These are phyloP conservation scores for Penicillium macrosclerotiorum DNA, from an alignment of 495 filamentous ascomycete species.

Conservation along the genomic window DNA sequence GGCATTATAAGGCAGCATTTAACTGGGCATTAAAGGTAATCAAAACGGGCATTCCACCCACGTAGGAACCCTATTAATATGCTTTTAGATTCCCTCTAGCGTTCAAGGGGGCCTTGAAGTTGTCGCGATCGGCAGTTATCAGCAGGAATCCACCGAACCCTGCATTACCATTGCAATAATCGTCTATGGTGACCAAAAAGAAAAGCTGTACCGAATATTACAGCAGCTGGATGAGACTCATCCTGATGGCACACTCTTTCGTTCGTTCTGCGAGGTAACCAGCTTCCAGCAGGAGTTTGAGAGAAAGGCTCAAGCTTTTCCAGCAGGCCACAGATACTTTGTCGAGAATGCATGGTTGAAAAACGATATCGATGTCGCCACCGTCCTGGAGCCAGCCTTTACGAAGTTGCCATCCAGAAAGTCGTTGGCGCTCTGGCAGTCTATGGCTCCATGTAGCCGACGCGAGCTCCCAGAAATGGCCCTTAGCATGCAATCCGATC, in stretches of 20 bases:
- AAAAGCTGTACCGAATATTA: too few relatives aligned
- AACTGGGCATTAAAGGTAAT: too few relatives aligned
- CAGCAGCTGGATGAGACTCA: too few relatives aligned
- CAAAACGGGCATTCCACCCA: too few relatives aligned
- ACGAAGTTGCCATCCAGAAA: slow-evolving; percentile 39
- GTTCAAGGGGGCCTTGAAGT: slow-evolving; percentile 43
- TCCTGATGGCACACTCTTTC: slow-evolving; percentile 27
- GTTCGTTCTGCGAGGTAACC: slow-evolving; percentile 37
- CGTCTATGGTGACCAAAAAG: too few relatives aligned
- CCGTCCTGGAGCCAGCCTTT: slow-evolving; percentile 43
- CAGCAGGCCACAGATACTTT: slow-evolving; percentile 41
- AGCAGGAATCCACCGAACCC: too few relatives aligned
- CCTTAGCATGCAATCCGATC: slow-evolving; percentile 50
- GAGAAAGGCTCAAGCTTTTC: slow-evolving; percentile 38
- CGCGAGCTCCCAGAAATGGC: slow-evolving; percentile 46
- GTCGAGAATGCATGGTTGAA: slow-evolving; percentile 50
- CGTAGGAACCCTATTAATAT: too few relatives aligned
- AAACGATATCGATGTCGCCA: slow-evolving; percentile 40
- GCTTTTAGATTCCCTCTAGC: slow-evolving; percentile 30
- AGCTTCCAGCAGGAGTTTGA: slow-evolving; percentile 40
- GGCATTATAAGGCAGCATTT: slow-evolving; percentile 38
- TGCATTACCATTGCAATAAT: too few relatives aligned
- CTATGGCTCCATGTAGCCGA: slow-evolving; percentile 46
- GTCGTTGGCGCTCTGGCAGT: slow-evolving; percentile 44
- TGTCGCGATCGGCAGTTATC: slow-evolving; percentile 38